phyloP scores from a whole-genome alignment of 805 yeast species.

The Metschnikowia amazonensis region DNA sequence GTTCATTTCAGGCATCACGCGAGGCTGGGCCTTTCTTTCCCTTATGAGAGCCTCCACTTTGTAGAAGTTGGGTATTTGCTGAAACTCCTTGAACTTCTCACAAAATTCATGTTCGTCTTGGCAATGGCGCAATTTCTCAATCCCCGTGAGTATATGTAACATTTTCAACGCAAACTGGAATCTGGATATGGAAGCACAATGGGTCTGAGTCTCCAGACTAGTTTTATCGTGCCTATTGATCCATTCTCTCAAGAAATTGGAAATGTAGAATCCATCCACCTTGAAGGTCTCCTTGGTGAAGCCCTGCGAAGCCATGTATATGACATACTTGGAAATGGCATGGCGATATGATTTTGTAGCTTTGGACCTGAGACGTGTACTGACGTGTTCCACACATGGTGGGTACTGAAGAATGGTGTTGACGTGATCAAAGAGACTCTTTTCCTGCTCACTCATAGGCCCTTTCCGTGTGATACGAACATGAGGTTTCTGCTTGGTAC shows the following conservation, averaged over 20 bases:
- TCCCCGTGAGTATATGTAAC: not conserved
- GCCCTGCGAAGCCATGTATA: not conserved
- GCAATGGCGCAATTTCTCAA: not conserved
- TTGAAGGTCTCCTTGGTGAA: not conserved
- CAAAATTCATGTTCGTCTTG: not conserved
- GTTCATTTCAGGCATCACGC: not conserved
- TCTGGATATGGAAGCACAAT: not conserved
- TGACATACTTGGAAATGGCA: not conserved
- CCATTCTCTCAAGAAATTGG: not conserved
- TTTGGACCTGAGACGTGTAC: not conserved
- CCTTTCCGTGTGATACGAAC: not conserved
- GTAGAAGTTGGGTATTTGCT: not conserved
- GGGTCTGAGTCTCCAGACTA: not conserved
- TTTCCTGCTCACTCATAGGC: not conserved
- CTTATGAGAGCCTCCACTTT: not conserved
- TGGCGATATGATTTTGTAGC: not conserved
- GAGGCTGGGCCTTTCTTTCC: not conserved
- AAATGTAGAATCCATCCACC: not conserved
- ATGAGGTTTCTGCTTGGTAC: not conserved
- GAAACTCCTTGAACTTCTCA: not conserved
- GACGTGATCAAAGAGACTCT: not conserved
- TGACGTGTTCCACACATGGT: not conserved
- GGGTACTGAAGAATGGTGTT: not conserved
- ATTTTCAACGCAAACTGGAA: not conserved
- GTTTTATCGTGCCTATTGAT: not conserved